phyloP scores from a whole-genome alignment of 2,329 filamentous ascomycete genomes.

The Pyricularia pennisetigena region DNA sequence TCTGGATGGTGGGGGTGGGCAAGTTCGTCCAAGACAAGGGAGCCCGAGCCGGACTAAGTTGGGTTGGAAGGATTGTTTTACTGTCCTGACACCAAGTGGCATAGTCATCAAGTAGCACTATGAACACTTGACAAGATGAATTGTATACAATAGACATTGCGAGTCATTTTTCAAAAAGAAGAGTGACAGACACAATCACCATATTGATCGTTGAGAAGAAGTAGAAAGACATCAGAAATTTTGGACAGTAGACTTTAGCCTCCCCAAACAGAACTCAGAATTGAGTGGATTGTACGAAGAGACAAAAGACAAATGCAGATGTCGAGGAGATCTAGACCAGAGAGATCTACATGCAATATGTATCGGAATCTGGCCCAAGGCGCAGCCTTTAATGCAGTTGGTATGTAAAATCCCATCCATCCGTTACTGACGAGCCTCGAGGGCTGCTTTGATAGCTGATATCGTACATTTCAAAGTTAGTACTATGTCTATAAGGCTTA shows the following conservation, averaged over 20 bases:
- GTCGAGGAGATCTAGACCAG: too few species aligned
- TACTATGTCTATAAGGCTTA: background rate
- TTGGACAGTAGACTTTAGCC: background rate
- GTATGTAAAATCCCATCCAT: background rate
- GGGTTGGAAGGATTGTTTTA: too few species aligned
- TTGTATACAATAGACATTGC: too few species aligned
- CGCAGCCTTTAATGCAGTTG: background rate
- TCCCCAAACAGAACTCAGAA: background rate
- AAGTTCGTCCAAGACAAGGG: too few species aligned
- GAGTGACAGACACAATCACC: background rate
- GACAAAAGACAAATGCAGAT: background rate
- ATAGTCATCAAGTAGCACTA: too few species aligned
- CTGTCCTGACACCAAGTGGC: too few species aligned
- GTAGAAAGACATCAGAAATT: background rate
- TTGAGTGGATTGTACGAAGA: background rate
- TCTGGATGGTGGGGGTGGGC: too few species aligned
- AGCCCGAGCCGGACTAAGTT: too few species aligned
- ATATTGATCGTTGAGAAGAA: background rate
- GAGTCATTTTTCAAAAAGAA: background rate
- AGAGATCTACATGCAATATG: background rate
- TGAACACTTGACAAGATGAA: too few species aligned
- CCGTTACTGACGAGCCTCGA: slow-evolving; percentile 17
- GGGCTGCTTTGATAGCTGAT: slow-evolving; percentile 21
- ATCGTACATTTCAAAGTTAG: background rate
- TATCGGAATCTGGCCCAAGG: background rate